These are phyloP conservation scores for Globisporangium rhizosaccharum DNA, from an alignment of 352 stramenopile species.

Conservation along the genomic window DNA sequence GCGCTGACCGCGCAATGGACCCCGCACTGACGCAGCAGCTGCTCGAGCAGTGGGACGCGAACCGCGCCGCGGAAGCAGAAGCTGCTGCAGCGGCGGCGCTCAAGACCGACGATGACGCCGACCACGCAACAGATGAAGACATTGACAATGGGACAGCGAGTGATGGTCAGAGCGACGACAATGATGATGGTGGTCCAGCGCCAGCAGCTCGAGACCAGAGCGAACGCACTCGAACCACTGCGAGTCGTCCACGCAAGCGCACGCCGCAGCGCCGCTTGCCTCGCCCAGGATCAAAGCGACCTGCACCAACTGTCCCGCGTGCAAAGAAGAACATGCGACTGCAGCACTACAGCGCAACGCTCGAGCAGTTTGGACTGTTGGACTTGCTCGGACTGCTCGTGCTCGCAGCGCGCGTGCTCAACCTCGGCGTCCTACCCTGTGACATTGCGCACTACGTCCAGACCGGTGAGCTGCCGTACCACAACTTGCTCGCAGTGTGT, in stretches of 20 bases:
- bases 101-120: no score
- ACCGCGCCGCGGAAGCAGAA: slow-evolving; percentile 25
- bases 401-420: slow-evolving; percentile 57
- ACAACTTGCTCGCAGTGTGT: slow-evolving; percentile 53
- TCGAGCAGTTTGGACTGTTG: slow-evolving; percentile 48
- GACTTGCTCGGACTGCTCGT: slow-evolving; percentile 59
- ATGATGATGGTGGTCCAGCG: background rate
- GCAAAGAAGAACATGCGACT: background rate
- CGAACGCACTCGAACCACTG: background rate
- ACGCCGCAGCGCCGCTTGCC: background rate
- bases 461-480: slow-evolving; percentile 52
- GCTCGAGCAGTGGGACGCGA: slow-evolving; percentile 66
- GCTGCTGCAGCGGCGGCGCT: background rate
- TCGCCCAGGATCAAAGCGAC: no score
- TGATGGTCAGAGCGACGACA: background rate
- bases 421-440: slow-evolving; percentile 49
- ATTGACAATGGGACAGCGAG: slow-evolving; percentile 6
- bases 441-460: slow-evolving; percentile 64
- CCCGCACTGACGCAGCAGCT: slow-evolving; percentile 46
- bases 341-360: slow-evolving; percentile 8
- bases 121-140: background rate
- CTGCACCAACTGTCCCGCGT: background rate
- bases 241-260: background rate
- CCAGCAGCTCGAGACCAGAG: background rate
- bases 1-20: slow-evolving; percentile 42